Base-by-base conservation (phyloP, 495 filamentous ascomycete genomes). In the Aspergillus haitiensis region DNA sequence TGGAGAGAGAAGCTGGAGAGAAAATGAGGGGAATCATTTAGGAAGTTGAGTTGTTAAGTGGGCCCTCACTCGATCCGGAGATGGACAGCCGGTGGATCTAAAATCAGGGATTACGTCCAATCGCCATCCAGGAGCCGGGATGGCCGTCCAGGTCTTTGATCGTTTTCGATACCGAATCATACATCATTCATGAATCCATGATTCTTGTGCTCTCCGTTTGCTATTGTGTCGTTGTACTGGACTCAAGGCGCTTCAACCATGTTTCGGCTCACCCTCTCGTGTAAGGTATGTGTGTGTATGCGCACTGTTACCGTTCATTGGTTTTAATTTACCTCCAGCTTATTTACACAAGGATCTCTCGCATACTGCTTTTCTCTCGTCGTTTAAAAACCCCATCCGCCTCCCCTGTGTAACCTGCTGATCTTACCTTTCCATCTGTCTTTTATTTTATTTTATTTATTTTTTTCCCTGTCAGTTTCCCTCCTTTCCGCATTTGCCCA, bases 381-480 rank as follows among this genome's bases (percentile, higher is more conserved):
- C 39, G 3, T 62, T 62, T 52, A 53, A 53, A 62, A 55, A 18
- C 54, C 48, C 46, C 35, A 40, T 27, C 31, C 51, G 27, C 44
- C 6, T 32, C 49, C 51, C 56, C 56, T 37, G 52, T 65, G 52
- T 56, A 49, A 59, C 56, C 52, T 46, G 47, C 45, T 64, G 55
- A 52, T 64, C 50, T 32, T 34, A 27, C 21, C 21, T 27, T 27
- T 27, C 21, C 21, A 27, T 27, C 21, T 27, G 21, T 27, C 31
- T 50, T 16, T 47, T 10, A 33, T 52, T 47, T 59, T 52, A 31
- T 47, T 31, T 33, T 57, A 35, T 37, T 59, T 37, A 33, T 39
- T 8, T 34, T 42, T 27, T 49, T 37, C 46, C 42, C 27, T 49
- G 8, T 52, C 45, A 7, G n/a, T 52, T 16, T 34, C 40, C 11